Percentiles rank a stretch among this genome's conserved stretches.
phyloP scores from a whole-genome alignment of 129 eudicot species.

The Chrysanthemum lavandulifolium region DNA sequence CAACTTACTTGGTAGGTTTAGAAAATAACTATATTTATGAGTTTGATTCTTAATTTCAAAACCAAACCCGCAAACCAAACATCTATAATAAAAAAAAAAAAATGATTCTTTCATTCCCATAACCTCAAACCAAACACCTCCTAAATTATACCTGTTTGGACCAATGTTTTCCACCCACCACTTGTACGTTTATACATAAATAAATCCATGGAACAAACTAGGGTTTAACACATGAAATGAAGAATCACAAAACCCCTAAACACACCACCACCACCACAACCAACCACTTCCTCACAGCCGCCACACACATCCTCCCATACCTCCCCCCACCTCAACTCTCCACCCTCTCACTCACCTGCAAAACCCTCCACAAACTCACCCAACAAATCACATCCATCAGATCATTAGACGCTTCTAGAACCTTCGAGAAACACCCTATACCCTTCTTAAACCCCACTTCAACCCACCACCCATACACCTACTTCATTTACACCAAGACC shows the following conservation, averaged over 20 bases:
- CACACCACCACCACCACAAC: too few species aligned
- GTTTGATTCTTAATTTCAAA: too few species aligned
- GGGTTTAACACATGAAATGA: conserved; percentile 4
- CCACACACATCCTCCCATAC: conserved; percentile 52
- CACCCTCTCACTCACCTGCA: conserved; percentile 65
- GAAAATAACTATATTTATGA: too few species aligned
- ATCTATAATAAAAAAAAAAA: too few species aligned
- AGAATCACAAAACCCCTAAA: conserved; percentile 19
- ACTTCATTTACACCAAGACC: conserved; percentile 58
- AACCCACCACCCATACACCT: conserved; percentile 59
- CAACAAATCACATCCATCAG: conserved; percentile 40
- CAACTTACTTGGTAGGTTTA: too few species aligned
- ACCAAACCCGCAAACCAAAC: too few species aligned
- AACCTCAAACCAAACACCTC: too few species aligned
- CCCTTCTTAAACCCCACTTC: conserved; percentile 60
- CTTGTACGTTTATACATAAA: too few species aligned
- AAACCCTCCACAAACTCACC: conserved; percentile 42
- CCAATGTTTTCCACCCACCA: too few species aligned
- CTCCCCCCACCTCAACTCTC: conserved; percentile 57
- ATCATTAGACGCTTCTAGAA: conserved; percentile 65
- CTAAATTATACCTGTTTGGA: too few species aligned
- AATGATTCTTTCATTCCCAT: too few species aligned
- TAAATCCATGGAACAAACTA: too few species aligned
- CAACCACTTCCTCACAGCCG: conserved; percentile 14
- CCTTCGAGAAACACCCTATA: conserved; percentile 54